Conservation (phyloP, 1,284 basidiomycete genomes). For the Leccinum pachyderme region DNA sequence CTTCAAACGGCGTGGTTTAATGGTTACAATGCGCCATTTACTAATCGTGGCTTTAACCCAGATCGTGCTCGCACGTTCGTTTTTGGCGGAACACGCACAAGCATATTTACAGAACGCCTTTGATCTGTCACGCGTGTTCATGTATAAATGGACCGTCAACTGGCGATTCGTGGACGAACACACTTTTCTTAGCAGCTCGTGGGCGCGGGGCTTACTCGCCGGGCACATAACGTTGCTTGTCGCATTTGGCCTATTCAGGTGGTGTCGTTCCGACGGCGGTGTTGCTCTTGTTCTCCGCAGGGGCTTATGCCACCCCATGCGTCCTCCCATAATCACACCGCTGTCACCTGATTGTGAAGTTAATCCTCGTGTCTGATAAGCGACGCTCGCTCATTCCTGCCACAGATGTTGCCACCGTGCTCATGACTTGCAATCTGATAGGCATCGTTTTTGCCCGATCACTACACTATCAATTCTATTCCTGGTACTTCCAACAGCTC, state of each 20-base stretch:
- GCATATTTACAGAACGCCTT: constrained; percentile 82
- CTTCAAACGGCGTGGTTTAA: constrained; percentile 70
- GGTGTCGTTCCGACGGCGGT: constrained; percentile 72
- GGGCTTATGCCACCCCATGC: constrained; percentile 52
- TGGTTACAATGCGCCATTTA: constrained; percentile 53
- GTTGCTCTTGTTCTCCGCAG: constrained; percentile 51
- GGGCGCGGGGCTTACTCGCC: constrained; percentile 64
- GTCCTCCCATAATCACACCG: constrained; percentile 44
- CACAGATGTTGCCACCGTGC: constrained; percentile 75
- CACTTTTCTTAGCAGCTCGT: constrained; percentile 65
- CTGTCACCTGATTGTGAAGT: constrained; percentile 61
- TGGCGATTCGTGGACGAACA: constrained; percentile 87
- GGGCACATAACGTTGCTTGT: constrained; percentile 64
- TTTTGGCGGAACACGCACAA: constrained; percentile 59
- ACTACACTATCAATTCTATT: constrained; percentile 98
- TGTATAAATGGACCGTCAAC: constrained; percentile 98
- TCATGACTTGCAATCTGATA: constrained; percentile 91
- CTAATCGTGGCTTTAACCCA: constrained; percentile 58
- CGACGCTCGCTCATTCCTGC: constrained; percentile 8
- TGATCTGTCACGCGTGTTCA: constrained; percentile 85
- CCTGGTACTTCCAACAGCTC: constrained; percentile 96
- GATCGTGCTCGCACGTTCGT: constrained; percentile 66
- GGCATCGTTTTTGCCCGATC: constrained; percentile 94
- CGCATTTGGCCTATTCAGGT: constrained; percentile 69
- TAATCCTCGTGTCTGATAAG: constrained; percentile 2